phyloP scores from a whole-genome alignment of 2,329 filamentous ascomycete species.

The Rhynchosporium agropyri region DNA sequence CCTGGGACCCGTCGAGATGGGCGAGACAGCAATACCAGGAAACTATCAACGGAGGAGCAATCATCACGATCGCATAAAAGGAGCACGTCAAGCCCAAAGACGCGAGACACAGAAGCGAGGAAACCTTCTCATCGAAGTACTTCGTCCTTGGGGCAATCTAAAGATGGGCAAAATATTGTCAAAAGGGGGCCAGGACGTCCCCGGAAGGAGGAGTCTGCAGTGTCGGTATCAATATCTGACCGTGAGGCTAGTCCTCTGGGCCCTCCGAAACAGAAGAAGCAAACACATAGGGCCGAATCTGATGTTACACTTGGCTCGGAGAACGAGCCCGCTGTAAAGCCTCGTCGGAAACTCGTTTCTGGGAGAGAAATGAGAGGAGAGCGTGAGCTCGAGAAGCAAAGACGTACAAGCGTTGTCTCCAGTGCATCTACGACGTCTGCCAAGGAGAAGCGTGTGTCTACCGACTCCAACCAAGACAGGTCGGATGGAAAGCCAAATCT shows the following conservation, averaged over 20 bases:
- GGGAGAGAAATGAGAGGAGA: slow-evolving; percentile 62
- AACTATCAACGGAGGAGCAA: slow-evolving; percentile 32
- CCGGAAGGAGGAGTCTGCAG: slow-evolving; percentile 51
- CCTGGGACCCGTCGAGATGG: slow-evolving; percentile 49
- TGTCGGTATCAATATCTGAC: slow-evolving; percentile 33
- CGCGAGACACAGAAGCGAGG: slow-evolving; percentile 31
- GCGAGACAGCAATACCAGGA: slow-evolving; percentile 40
- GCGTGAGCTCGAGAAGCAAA: slow-evolving; percentile 54
- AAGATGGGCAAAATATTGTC: slow-evolving; percentile 29
- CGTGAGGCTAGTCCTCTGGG: slow-evolving; percentile 37
- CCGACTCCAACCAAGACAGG: slow-evolving; percentile 52
- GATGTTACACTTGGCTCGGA: slow-evolving; percentile 53
- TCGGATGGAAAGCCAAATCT: slow-evolving; percentile 47
- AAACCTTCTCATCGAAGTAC: slow-evolving; percentile 29
- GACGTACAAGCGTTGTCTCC: slow-evolving; percentile 60
- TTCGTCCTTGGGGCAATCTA: slow-evolving; percentile 30
- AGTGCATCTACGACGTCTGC: slow-evolving; percentile 53
- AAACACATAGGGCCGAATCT: slow-evolving; percentile 56
- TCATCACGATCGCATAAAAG: slow-evolving; percentile 36
- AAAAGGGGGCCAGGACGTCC: slow-evolving; percentile 54
- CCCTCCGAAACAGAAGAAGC: slow-evolving; percentile 51
- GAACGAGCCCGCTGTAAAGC: slow-evolving; percentile 56
- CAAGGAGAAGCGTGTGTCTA: slow-evolving; percentile 49
- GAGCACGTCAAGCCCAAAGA: slow-evolving; percentile 33
- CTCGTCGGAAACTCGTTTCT: slow-evolving; percentile 64